These are phyloP conservation scores for Botrytis cinerea DNA, from an alignment of 2,329 filamentous ascomycete species.

Conservation along the genomic window DNA sequence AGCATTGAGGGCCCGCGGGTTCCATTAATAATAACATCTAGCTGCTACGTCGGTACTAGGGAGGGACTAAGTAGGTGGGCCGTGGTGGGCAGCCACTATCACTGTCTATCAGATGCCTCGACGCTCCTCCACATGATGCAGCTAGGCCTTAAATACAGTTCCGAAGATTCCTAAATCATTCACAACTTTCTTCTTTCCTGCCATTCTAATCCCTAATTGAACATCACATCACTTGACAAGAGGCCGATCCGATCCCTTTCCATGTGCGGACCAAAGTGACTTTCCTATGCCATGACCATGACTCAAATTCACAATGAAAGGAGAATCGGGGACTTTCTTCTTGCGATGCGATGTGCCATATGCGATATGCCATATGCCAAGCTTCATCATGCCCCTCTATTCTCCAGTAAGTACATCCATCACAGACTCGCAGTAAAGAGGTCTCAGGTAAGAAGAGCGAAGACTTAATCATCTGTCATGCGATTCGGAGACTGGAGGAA, in stretches of 20 bases:
- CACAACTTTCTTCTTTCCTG: background rate
- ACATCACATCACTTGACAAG: constrained; percentile 9
- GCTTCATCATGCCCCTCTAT: constrained; percentile 12
- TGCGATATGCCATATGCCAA: constrained; percentile 5
- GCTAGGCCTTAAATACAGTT: background rate
- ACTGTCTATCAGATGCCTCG: no score
- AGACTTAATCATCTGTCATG: background rate
- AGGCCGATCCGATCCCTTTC: background rate
- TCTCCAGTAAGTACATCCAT: background rate
- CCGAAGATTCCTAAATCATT: constrained; percentile 3
- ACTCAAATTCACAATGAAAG: background rate
- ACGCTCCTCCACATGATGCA: constrained; percentile 4
- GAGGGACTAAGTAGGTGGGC: no score
- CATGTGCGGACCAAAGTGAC: background rate
- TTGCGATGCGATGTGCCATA: background rate
- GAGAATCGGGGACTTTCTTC: background rate
- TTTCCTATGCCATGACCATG: background rate
- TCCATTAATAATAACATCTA: background rate
- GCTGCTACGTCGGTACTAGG: no score
- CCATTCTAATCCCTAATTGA: background rate
- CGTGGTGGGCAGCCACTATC: no score
- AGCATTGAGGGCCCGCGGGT: background rate
- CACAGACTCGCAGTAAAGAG: background rate
- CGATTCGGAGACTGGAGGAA: background rate
- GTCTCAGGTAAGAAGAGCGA: background rate